These are phyloP conservation scores for Yamadazyma aaseri DNA, from an alignment of 1,139 yeast genomes.

Conservation along the genomic window DNA sequence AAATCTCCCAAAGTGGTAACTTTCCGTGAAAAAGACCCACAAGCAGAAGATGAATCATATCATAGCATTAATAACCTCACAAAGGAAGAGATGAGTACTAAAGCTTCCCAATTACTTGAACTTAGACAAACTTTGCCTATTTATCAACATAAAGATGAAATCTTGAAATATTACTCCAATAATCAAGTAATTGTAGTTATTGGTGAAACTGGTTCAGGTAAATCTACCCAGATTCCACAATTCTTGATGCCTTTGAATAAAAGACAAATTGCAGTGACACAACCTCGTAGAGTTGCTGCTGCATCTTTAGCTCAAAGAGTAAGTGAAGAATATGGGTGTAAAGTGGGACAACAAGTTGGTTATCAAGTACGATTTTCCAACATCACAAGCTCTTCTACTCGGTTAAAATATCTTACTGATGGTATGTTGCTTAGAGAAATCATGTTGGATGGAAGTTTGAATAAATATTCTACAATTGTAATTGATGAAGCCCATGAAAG, in stretches of 20 bases:
- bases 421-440: constrained; percentile 95
- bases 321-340: constrained; percentile 80
- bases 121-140: constrained; percentile 69
- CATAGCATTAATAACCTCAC: constrained; percentile 10
- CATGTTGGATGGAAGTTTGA: constrained; percentile 68
- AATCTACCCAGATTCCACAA: constrained; percentile 96
- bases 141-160: constrained; percentile 64
- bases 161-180: constrained; percentile 51
- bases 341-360: constrained; percentile 83
- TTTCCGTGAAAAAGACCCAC: constrained; percentile 18
- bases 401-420: constrained; percentile 85
- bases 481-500: constrained; percentile 98
- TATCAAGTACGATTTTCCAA: constrained; percentile 83
- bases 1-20: constrained; percentile 11
- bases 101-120: constrained; percentile 47
- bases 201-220: constrained; percentile 98
- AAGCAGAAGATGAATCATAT: constrained; percentile 23
- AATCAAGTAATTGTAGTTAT: constrained; percentile 77
- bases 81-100: constrained; percentile 27
- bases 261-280: constrained; percentile 82
- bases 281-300: constrained; percentile 97
- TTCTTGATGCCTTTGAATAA: constrained; percentile 57
- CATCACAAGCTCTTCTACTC: constrained; percentile 46
- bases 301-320: constrained; percentile 92
- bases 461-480: constrained; percentile 71